Conservation (phyloP, 2,329 filamentous ascomycete genomes). For the Pseudogymnoascus verrucosus region DNA sequence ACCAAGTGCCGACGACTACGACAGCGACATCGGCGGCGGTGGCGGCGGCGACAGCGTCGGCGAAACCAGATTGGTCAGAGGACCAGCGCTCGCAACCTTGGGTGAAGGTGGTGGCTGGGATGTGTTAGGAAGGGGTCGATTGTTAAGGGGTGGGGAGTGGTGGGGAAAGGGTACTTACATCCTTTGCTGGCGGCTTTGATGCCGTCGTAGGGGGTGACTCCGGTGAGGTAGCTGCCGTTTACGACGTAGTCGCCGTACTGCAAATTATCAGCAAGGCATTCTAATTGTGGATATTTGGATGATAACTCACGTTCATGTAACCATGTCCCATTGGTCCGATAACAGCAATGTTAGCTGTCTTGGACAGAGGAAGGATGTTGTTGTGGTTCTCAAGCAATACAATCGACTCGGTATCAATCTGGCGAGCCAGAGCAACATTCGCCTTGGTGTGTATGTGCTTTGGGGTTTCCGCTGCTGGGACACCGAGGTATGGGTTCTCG, state of each 20-base stretch:
- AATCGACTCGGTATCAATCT: conserved; percentile 71
- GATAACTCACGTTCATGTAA: conserved; percentile 53
- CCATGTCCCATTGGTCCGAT: conserved; percentile 69
- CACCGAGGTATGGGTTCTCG: conserved; percentile 58
- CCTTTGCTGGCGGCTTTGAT: conserved; percentile 54
- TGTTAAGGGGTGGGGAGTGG: neutral
- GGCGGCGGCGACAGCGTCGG: conserved; percentile 57
- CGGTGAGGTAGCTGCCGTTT: conserved; percentile 52
- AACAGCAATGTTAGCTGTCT: conserved; percentile 60
- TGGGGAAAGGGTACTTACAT: conserved; percentile 21
- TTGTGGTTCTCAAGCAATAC: conserved; percentile 73
- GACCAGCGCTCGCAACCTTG: conserved; percentile 69
- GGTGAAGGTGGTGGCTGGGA: conserved; percentile 49
- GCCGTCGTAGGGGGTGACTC: conserved; percentile 62
- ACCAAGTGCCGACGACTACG: conserved; percentile 69
- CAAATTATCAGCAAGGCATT: neutral
- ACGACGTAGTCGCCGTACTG: conserved; percentile 69
- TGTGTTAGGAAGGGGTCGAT: neutral
- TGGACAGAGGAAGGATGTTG: conserved; percentile 55
- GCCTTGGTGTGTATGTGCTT: conserved; percentile 58
- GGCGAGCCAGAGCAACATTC: conserved; percentile 61
- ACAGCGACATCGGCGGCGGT: conserved; percentile 62
- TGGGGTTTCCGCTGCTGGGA: conserved; percentile 45
- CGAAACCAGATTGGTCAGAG: conserved; percentile 58
- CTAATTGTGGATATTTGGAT: conserved; percentile 1